phyloP scores from a whole-genome alignment of 2,329 filamentous ascomycete species.

The Calonectria ilicicola region DNA sequence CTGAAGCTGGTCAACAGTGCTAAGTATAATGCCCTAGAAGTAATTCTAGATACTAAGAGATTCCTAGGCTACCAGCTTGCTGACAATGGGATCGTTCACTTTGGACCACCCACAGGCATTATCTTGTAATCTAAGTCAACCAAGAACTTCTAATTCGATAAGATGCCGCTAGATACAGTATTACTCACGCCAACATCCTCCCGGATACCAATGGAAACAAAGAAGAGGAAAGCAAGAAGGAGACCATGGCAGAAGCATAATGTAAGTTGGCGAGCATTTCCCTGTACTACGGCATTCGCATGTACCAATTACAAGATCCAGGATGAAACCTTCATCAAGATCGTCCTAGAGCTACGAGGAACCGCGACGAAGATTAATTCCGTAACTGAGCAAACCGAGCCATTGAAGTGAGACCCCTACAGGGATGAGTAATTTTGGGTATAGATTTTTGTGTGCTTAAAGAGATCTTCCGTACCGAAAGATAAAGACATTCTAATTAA shows the following conservation, averaged over 20 bases:
- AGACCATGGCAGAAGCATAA: constrained; percentile 8
- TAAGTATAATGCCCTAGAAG: no score
- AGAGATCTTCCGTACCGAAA: no score
- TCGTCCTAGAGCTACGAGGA: constrained; percentile 1
- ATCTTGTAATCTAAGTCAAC: no score
- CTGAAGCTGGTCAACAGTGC: no score
- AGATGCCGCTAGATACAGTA: not conserved
- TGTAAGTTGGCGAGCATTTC: not conserved
- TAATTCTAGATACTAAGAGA: no score
- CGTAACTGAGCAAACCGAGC: not conserved
- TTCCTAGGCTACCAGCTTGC: no score
- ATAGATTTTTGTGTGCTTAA: no score
- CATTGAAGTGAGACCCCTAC: not conserved
- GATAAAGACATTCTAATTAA: no score
- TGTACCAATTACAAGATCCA: constrained; percentile 19
- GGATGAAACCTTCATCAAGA: not conserved
- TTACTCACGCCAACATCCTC: not conserved
- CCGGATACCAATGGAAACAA: not conserved
- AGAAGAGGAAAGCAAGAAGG: not conserved
- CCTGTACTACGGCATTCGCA: not conserved
- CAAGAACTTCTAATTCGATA: not conserved
- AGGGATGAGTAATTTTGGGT: no score
- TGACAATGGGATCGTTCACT: no score
- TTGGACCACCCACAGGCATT: no score
- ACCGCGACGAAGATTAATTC: not conserved